phyloP scores from a whole-genome alignment of 208 protist species.

The Acanthamoeba royreba region DNA sequence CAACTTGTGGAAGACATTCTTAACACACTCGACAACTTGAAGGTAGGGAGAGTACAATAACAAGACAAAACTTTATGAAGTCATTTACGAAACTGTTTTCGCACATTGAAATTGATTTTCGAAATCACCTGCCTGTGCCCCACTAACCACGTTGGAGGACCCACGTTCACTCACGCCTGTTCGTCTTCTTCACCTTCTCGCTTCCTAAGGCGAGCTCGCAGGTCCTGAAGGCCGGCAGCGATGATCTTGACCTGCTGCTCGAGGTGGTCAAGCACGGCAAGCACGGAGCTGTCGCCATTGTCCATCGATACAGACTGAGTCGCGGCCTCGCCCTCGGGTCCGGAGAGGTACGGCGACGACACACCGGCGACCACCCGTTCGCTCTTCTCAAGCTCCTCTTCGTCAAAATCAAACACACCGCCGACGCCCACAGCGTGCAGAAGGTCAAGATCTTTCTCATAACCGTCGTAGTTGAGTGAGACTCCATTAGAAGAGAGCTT shows the following conservation, averaged over 20 bases:
- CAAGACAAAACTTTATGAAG: neutral
- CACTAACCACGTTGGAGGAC: neutral
- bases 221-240: neutral
- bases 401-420: neutral
- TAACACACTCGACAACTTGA: neutral
- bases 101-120: neutral
- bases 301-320: too few species aligned
- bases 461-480: slow-evolving; percentile 20
- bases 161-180: neutral
- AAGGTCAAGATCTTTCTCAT: slow-evolving; percentile 10
- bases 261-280: neutral
- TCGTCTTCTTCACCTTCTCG: neutral
- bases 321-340: too few species aligned
- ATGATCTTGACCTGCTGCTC: slow-evolving; percentile 6
- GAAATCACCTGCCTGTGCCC: neutral
- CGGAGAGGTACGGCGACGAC: slow-evolving; percentile 5
- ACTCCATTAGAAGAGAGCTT: neutral
- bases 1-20: neutral
- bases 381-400: slow-evolving; percentile 30
- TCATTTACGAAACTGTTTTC: neutral
- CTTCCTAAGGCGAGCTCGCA: neutral
- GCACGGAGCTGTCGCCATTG: neutral
- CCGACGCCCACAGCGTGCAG: neutral
- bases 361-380: neutral
- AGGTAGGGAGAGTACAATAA: neutral